Percentiles rank a stretch among this genome's conserved stretches.
Evolutionary conservation across 2,329 filamentous ascomycete genomes (phyloP).

Genomic region (Zymoseptoria pseudotritici): DNA sequence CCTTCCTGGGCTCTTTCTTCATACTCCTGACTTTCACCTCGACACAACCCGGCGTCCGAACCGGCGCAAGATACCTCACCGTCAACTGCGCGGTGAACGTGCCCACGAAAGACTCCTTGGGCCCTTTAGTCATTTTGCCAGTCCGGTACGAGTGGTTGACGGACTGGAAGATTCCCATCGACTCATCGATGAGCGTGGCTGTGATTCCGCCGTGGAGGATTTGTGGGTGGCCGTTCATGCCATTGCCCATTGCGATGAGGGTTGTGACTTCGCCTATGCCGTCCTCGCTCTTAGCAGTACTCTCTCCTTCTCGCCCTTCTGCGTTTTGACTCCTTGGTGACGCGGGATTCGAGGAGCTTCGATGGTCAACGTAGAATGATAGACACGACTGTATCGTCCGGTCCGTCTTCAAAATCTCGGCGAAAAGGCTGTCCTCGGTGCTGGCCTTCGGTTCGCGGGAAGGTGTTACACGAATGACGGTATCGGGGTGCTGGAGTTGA

Average conservation of each 20-base stretch:
- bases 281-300: not conserved
- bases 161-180: constrained; percentile 45
- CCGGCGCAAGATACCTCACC: constrained; percentile 46
- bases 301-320: too few relatives aligned
- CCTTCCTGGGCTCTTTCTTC: constrained; percentile 48
- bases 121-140: constrained; percentile 7
- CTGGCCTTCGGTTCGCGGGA: constrained; percentile 33
- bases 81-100: constrained; percentile 50
- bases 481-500: constrained; percentile 27
- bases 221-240: constrained; percentile 47
- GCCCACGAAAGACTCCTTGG: constrained; percentile 11
- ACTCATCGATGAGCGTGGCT: constrained; percentile 52
- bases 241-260: constrained; percentile 42
- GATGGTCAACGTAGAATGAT: constrained; percentile 35
- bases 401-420: constrained; percentile 45
- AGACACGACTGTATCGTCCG: constrained; percentile 44
- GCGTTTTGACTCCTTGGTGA: not conserved
- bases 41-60: constrained; percentile 44
- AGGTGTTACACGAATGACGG: constrained; percentile 33
- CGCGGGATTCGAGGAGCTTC: constrained; percentile 19
- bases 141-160: constrained; percentile 29
- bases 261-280: constrained; percentile 31
- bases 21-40: constrained; percentile 37
- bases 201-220: constrained; percentile 54
- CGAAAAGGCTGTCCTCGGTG: constrained; percentile 47